Percentiles rank a stretch among this genome's conserved stretches.
phyloP scores from a whole-genome alignment of 202 grass and related monocot species.

The Dendrocalamus latiflorus region DNA sequence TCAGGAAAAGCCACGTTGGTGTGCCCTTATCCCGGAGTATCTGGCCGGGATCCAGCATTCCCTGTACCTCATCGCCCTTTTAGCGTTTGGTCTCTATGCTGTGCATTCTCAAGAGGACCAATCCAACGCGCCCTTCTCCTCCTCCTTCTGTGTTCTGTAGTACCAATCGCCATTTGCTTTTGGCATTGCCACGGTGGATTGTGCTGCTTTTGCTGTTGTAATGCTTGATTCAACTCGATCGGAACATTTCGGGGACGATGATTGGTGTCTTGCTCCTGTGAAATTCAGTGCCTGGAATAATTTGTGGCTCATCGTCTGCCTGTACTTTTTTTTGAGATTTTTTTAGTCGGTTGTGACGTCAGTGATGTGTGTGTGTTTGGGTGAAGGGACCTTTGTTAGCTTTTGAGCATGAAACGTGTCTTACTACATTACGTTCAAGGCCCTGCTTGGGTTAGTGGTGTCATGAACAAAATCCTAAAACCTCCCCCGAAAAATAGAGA shows the following conservation, averaged over 20 bases:
- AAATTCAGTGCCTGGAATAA: constrained; percentile 46
- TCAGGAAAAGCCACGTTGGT: constrained; percentile 28
- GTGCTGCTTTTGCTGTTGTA: neutral
- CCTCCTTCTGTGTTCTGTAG: constrained; percentile 21
- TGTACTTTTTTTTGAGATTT: neutral
- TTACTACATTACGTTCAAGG: no score
- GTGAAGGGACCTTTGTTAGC: neutral
- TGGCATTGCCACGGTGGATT: constrained; percentile 20
- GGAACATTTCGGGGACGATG: constrained; percentile 18
- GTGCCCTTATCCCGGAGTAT: constrained; percentile 42
- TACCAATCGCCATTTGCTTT: constrained; percentile 23
- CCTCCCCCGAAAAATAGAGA: no score
- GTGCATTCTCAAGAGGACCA: constrained; percentile 27
- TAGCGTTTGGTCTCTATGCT: constrained; percentile 40
- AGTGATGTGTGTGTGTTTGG: neutral
- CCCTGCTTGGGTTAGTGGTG: no score
- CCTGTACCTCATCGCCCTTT: constrained; percentile 5
- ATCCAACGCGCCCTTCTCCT: neutral
- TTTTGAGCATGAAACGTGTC: no score
- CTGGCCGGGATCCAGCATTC: constrained; percentile 34
- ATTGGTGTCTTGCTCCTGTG: constrained; percentile 27
- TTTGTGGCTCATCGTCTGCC: neutral
- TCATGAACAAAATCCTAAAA: no score
- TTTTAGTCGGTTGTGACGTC: neutral
- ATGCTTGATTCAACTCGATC: constrained; percentile 23